These are phyloP conservation scores for Pichia manshurica DNA, from an alignment of 805 yeast genomes.

Conservation along the genomic window DNA sequence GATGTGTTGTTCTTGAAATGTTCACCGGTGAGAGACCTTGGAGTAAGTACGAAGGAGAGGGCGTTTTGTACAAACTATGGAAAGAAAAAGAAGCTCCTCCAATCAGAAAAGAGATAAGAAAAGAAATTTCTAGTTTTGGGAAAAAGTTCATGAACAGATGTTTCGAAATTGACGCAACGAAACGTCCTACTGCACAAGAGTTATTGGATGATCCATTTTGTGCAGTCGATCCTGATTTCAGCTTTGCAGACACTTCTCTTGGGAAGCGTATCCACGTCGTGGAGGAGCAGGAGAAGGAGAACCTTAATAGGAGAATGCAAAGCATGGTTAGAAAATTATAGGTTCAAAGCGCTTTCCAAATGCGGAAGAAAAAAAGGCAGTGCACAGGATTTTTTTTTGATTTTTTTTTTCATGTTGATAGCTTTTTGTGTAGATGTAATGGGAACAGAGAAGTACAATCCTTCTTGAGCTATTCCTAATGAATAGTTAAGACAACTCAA, in stretches of 20 bases:
- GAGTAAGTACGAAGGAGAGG: constrained; percentile 92
- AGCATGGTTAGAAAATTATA: constrained; percentile 14
- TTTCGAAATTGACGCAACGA: constrained; percentile 71
- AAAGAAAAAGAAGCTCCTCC: constrained; percentile 84
- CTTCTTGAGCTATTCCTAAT: no score
- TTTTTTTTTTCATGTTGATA: constrained; percentile 4
- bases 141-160: constrained; percentile 69
- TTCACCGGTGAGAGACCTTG: constrained; percentile 96
- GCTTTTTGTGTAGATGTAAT: constrained; percentile 1
- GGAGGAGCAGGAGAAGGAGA: constrained; percentile 19
- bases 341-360: not conserved
- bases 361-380: constrained; percentile 1
- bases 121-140: constrained; percentile 58
- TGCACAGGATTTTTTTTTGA: no score
- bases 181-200: constrained; percentile 79
- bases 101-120: constrained; percentile 80
- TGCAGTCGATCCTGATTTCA: constrained; percentile 19
- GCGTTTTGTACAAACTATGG: constrained; percentile 88
- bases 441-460: no score
- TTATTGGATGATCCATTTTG: constrained; percentile 46
- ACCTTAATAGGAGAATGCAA: constrained; percentile 12
- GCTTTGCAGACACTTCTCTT: constrained; percentile 28
- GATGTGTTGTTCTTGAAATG: constrained; percentile 97
- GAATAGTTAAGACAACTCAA: no score
- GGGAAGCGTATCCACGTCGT: constrained; percentile 24